Evolutionary conservation across 768 basidiomycete species (phyloP).

Genomic region (Leccinum subtestaceum): DNA sequence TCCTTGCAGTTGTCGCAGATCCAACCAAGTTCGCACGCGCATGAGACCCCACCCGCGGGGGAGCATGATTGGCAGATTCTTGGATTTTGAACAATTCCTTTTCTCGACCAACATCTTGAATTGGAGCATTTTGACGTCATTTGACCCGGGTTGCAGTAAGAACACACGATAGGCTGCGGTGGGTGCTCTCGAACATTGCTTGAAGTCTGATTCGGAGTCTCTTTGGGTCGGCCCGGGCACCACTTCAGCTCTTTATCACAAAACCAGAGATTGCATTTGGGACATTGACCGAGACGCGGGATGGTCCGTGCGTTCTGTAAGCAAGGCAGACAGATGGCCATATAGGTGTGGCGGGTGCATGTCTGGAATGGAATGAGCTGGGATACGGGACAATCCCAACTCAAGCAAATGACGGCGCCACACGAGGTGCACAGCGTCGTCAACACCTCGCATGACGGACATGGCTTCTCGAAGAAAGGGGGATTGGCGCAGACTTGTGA

Average conservation of each 20-base stretch:
- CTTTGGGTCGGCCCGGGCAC: constrained; percentile 21
- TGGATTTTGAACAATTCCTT: too few species aligned
- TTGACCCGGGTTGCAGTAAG: too few species aligned
- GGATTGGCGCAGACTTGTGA: not conserved
- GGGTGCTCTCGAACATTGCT: too few species aligned
- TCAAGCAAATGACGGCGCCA: constrained; percentile 15
- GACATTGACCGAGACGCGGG: constrained; percentile 19
- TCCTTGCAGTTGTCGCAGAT: too few species aligned
- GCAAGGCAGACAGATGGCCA: constrained; percentile 10
- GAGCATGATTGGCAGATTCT: too few species aligned
- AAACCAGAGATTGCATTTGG: constrained; percentile 21
- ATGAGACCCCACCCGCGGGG: too few species aligned
- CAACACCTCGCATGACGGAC: constrained; percentile 11
- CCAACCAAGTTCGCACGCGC: too few species aligned
- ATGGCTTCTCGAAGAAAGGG: not conserved
- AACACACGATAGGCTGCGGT: too few species aligned
- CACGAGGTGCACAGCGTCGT: constrained; percentile 13
- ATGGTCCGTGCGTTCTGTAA: not conserved
- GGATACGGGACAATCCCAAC: constrained; percentile 16
- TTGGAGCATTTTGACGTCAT: too few species aligned
- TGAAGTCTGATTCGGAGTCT: too few species aligned
- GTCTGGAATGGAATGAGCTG: constrained; percentile 14
- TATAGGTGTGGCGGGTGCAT: constrained; percentile 12
- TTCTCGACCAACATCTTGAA: too few species aligned
- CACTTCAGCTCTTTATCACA: constrained; percentile 17